Evolutionary conservation across 208 protist genomes (phyloP), one percentile per base, ranked within the genome.

Genomic region (Crithidia expoeki): DNA sequence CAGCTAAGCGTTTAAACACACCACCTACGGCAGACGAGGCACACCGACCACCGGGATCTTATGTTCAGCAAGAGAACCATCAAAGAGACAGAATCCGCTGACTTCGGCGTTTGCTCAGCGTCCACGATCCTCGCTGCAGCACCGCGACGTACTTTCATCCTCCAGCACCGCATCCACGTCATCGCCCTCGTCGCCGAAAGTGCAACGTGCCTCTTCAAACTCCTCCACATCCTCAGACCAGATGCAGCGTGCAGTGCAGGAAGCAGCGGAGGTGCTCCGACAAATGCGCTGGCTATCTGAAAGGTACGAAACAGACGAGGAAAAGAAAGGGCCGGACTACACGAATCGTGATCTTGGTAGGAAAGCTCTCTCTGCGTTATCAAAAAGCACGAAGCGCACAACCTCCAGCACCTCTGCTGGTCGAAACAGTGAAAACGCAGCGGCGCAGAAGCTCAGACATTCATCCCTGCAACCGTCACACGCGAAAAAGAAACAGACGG

Each of bases 241-340:
- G n/a, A 38, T 76, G 28, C 56, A 27, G 21, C 28, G 47, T 27
- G 40, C 71, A 5, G 61, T 75, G 12, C 55, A 42, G 17, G 56
- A 60, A 53, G 69, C 69, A 9, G 58, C 67, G 21, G 51, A 28
- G 34, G 27, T 68, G 3, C 53, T 75, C n/a, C 32, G 27, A 23
- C 51, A 33, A 4, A 64, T 75, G 60, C 53, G 46, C 27, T 47
- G 30, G 16, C n/a, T 27, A 16, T 46, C 44, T 2, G 42, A 3
- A 49, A 4, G 44, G 30, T 32, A 4, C 23, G 11, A 21, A 2
- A 6, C 12, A n/a, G 33, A 49, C 17, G 34, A 10, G 38, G 12
- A 16, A 17, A 58, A 10, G 30, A 14, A 44, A 44, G 10, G 38
- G 38, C 38, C 7, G 38, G 10, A 44, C 38, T 17, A 44, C 38